phyloP scores from a whole-genome alignment of 805 yeast species.

The Ogataea nonfermentans region DNA sequence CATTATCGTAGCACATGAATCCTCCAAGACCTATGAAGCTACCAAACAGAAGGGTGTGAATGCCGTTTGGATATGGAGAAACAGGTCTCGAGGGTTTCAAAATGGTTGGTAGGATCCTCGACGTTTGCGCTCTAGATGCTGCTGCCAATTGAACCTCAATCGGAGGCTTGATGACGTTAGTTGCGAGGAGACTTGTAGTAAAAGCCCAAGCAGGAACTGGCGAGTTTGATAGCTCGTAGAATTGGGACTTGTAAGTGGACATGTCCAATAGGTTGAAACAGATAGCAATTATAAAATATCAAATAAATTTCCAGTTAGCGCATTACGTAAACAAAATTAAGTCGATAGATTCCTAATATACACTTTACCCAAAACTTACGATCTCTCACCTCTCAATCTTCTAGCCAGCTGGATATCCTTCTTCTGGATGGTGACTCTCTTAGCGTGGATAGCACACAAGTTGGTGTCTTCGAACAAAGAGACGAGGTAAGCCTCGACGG shows the following conservation, averaged over 20 bases:
- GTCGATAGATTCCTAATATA: constrained; percentile 26
- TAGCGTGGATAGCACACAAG: constrained; percentile 98
- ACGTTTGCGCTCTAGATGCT: constrained; percentile 12
- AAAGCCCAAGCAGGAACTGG: constrained; percentile 49
- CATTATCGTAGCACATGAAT: constrained; percentile 75
- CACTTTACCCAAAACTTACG: constrained; percentile 41
- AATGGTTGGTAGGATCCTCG: constrained; percentile 11
- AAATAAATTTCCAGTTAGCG: not conserved
- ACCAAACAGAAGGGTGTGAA: constrained; percentile 49
- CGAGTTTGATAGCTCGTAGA: constrained; percentile 30
- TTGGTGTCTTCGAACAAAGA: constrained; percentile 96
- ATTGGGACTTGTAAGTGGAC: constrained; percentile 5
- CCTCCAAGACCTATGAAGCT: constrained; percentile 64
- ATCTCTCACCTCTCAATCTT: constrained; percentile 96
- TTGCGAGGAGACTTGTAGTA: constrained; percentile 34
- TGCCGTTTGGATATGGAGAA: constrained; percentile 29
- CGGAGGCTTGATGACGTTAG: constrained; percentile 26
- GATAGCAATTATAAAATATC: not conserved
- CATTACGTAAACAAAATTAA: constrained; percentile 13
- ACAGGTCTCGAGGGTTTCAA: constrained; percentile 16
- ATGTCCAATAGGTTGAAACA: not conserved
- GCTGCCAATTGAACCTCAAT: constrained; percentile 16
- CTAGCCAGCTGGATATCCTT: constrained; percentile 97
- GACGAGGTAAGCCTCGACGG: constrained; percentile 97
- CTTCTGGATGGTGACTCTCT: constrained; percentile 98